Evolutionary conservation across 805 yeast genomes (phyloP).

Genomic region (Candida xyloterini): DNA sequence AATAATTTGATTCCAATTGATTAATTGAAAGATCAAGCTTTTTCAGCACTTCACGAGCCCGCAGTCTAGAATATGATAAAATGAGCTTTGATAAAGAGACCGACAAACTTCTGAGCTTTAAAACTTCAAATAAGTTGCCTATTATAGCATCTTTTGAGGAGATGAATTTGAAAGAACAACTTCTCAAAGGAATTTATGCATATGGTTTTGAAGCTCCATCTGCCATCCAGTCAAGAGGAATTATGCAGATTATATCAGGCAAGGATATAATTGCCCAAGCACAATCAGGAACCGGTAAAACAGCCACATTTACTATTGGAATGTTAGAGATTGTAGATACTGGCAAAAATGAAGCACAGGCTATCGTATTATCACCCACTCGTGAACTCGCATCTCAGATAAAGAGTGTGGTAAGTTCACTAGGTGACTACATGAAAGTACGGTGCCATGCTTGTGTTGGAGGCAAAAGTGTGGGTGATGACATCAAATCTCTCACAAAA

Average conservation of each 20-base stretch:
- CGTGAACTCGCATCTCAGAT: constrained; percentile 97
- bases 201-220: constrained; percentile 82
- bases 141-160: constrained; percentile 63
- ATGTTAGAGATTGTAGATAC: constrained; percentile 62
- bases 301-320: constrained; percentile 82
- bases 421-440: constrained; percentile 87
- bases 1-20: neutral
- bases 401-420: constrained; percentile 85
- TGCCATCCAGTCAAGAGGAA: constrained; percentile 80
- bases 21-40: neutral
- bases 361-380: constrained; percentile 93
- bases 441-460: constrained; percentile 97
- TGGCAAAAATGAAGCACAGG: constrained; percentile 74
- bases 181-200: constrained; percentile 65
- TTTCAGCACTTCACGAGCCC: neutral
- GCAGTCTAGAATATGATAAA: neutral
- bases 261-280: constrained; percentile 79
- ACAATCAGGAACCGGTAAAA: constrained; percentile 87
- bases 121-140: constrained; percentile 55
- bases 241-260: constrained; percentile 72
- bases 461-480: constrained; percentile 89
- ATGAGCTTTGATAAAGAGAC: constrained; percentile 62
- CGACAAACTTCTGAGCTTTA: constrained; percentile 60
- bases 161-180: constrained; percentile 63
- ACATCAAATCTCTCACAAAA: constrained; percentile 74